A percentile compares a stretch with the other conserved stretches of the same genome.
phyloP scores from a whole-genome alignment of 805 yeast species.

The Candida michaelii region DNA sequence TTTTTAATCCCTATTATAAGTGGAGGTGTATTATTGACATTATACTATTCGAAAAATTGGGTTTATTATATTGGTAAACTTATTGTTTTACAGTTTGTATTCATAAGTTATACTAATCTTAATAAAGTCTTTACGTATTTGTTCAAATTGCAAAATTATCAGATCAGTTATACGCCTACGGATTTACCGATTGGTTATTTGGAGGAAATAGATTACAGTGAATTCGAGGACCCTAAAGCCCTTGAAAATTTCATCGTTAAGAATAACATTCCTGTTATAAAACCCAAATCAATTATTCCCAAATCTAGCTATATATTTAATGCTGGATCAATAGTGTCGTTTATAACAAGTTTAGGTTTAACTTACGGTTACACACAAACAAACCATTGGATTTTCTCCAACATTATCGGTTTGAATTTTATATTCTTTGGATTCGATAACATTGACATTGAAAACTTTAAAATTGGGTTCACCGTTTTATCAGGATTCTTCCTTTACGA shows the following conservation, averaged over 20 bases:
- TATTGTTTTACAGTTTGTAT: not conserved
- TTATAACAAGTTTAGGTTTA: conserved; percentile 16
- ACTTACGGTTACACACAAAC: conserved; percentile 8
- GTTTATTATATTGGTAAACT: not conserved
- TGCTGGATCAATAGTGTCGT: conserved; percentile 14
- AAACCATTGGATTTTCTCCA: conserved; percentile 26
- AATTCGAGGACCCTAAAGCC: conserved; percentile 4
- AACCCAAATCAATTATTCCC: conserved; percentile 25
- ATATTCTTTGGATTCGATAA: conserved; percentile 44
- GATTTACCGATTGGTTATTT: conserved; percentile 9
- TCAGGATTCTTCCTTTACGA: conserved; percentile 59
- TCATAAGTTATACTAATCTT: not conserved
- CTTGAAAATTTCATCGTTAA: conserved; percentile 1
- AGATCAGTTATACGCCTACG: conserved; percentile 3
- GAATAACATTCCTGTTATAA: conserved; percentile 16
- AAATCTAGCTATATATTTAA: conserved; percentile 23
- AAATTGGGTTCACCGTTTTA: conserved; percentile 46
- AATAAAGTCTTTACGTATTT: not conserved
- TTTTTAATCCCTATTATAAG: conserved; percentile 1
- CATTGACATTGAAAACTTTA: conserved; percentile 43
- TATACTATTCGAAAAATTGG: conserved; percentile 4
- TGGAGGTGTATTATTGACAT: not conserved
- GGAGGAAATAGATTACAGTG: conserved; percentile 3
- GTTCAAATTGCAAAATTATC: conserved; percentile 3
- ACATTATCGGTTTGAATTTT: conserved; percentile 42